A percentile compares a stretch with the other conserved stretches of the same genome.
phyloP scores from a whole-genome alignment of 805 yeast species.

The Metschnikowia lunata region DNA sequence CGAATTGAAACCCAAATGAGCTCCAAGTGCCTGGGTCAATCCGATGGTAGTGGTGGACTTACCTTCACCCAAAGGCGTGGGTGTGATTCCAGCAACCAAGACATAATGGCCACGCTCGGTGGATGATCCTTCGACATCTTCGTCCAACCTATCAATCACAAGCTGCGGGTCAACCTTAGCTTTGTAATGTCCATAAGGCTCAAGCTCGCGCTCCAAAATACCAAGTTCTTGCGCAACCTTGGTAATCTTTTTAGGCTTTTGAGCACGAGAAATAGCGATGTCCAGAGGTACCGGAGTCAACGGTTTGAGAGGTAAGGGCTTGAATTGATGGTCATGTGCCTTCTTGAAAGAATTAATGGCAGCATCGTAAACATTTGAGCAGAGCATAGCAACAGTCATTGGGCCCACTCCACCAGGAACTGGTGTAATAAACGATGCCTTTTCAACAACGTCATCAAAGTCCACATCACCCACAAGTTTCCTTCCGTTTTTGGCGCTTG shows the following conservation, averaged over 20 bases:
- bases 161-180: slow-evolving; percentile 67
- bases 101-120: slow-evolving; percentile 78
- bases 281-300: slow-evolving; percentile 80
- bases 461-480: slow-evolving; percentile 95
- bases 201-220: slow-evolving; percentile 72
- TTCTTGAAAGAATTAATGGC: slow-evolving; percentile 58
- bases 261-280: slow-evolving; percentile 83
- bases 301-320: slow-evolving; percentile 51
- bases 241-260: slow-evolving; percentile 77
- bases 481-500: slow-evolving; percentile 68
- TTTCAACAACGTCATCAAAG: slow-evolving; percentile 57
- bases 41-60: slow-evolving; percentile 96
- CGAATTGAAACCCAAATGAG: slow-evolving; percentile 75
- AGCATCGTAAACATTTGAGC: slow-evolving; percentile 75
- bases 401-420: slow-evolving; percentile 99
- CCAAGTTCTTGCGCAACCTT: slow-evolving; percentile 79
- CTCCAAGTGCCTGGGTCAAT: slow-evolving; percentile 93
- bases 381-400: slow-evolving; percentile 96
- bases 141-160: slow-evolving; percentile 43
- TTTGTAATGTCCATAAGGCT: slow-evolving; percentile 83
- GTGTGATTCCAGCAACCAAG: slow-evolving; percentile 95
- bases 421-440: slow-evolving; percentile 78
- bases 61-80: slow-evolving; percentile 98
- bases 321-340: slow-evolving; percentile 45
- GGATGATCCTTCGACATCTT: slow-evolving; percentile 61